A percentile compares a stretch with the other conserved stretches of the same genome.
These are phyloP conservation scores for Purpureocillium takamizusanense DNA, from an alignment of 2,329 filamentous ascomycete species.

Conservation along the genomic window DNA sequence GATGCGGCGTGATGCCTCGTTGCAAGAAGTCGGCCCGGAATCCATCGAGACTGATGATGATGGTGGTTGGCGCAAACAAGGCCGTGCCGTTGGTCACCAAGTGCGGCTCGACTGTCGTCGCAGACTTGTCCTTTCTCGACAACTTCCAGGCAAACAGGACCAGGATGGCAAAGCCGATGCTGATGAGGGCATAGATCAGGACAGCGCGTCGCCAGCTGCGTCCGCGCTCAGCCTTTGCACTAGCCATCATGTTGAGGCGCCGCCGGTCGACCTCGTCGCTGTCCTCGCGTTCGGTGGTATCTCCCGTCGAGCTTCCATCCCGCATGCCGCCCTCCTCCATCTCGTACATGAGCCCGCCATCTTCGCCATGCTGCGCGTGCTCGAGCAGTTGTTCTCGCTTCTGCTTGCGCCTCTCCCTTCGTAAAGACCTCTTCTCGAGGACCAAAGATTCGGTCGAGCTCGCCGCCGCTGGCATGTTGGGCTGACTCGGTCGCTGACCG, in stretches of 20 bases:
- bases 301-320: constrained; percentile 55
- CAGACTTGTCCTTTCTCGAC: constrained; percentile 34
- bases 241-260: constrained; percentile 37
- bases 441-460: constrained; percentile 40
- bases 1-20: constrained; percentile 71
- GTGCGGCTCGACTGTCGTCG: constrained; percentile 9
- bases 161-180: constrained; percentile 45
- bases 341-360: constrained; percentile 75
- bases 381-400: constrained; percentile 44
- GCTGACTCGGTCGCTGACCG: constrained; percentile 25
- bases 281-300: constrained; percentile 52
- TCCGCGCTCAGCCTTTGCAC: constrained; percentile 37
- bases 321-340: constrained; percentile 75
- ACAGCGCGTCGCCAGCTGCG: constrained; percentile 45
- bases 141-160: constrained; percentile 51
- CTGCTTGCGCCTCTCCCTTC: constrained; percentile 40
- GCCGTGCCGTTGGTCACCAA: constrained; percentile 74
- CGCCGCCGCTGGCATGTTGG: constrained; percentile 23
- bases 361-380: constrained; percentile 52
- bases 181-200: constrained; percentile 42
- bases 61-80: constrained; percentile 81
- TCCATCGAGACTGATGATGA: constrained; percentile 88
- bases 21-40: constrained; percentile 91
- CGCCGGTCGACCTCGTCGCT: constrained; percentile 49
- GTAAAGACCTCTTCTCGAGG: constrained; percentile 37